These are phyloP conservation scores for Coemansia umbellata DNA, from an alignment of 192 early-diverging fungal species.

Conservation along the genomic window DNA sequence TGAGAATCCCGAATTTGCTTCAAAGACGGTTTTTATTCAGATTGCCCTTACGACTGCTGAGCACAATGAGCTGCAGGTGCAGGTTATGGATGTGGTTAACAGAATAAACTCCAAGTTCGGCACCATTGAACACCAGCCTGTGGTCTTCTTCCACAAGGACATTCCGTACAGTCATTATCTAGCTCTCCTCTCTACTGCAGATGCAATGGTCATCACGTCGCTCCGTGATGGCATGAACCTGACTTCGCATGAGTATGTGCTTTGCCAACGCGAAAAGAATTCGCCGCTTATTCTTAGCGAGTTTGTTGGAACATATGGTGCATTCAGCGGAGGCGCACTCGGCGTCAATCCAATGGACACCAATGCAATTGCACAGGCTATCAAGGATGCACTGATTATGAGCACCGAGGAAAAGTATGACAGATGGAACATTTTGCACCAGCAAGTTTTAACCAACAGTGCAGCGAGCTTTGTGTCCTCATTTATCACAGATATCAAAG, in stretches of 20 bases:
- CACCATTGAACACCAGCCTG: slow-evolving; percentile 84
- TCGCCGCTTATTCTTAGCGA: slow-evolving; percentile 89
- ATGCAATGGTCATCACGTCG: slow-evolving; percentile 84
- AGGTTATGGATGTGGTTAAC: slow-evolving; percentile 86
- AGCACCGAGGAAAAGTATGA: slow-evolving; percentile 66
- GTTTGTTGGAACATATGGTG: slow-evolving; percentile 95
- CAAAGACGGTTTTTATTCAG: slow-evolving; percentile 91
- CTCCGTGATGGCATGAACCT: slow-evolving; percentile 98
- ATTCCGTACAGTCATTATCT: slow-evolving; percentile 88
- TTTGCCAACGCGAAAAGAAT: slow-evolving; percentile 81
- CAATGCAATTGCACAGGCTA: slow-evolving; percentile 79
- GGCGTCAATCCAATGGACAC: slow-evolving; percentile 98
- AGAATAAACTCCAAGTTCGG: slow-evolving; percentile 91
- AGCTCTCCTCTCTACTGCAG: slow-evolving; percentile 81
- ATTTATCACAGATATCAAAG: slow-evolving; percentile 49
- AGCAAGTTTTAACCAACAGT: slow-evolving; percentile 65
- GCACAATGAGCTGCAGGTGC: slow-evolving; percentile 81
- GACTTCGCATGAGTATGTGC: slow-evolving; percentile 89
- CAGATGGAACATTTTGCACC: slow-evolving; percentile 71
- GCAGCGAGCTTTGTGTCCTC: slow-evolving; percentile 66
- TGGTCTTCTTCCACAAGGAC: slow-evolving; percentile 88
- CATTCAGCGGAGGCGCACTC: slow-evolving; percentile 74
- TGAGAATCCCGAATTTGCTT: slow-evolving; percentile 85
- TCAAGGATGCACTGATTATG: slow-evolving; percentile 86
- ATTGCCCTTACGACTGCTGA: slow-evolving; percentile 89